Conservation (phyloP, 768 basidiomycete species). For the Daedaleopsis nitida region DNA sequence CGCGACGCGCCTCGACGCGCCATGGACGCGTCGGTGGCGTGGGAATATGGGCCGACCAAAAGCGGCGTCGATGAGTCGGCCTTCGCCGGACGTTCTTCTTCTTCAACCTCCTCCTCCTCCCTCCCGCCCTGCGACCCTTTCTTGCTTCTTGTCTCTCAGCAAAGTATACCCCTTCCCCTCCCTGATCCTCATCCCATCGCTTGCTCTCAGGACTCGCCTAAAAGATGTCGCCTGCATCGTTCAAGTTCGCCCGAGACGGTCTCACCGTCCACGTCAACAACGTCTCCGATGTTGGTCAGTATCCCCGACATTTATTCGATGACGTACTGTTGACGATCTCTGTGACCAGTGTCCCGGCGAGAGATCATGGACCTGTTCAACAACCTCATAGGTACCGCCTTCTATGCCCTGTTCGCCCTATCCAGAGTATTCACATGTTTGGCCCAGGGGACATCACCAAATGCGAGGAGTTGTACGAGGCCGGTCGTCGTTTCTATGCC, state of each 20-base stretch:
- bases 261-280: conserved; percentile 53
- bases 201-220: conserved; percentile 5
- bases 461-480: conserved; percentile 24
- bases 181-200: background rate
- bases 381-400: conserved; percentile 50
- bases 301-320: conserved; percentile 2
- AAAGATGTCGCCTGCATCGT: conserved; percentile 22
- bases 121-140: conserved; percentile 12
- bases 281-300: conserved; percentile 34
- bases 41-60: conserved; percentile 22
- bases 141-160: conserved; percentile 14
- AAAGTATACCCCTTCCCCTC: conserved; percentile 4
- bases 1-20: conserved; percentile 5
- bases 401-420: background rate
- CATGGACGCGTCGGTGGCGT: conserved; percentile 25
- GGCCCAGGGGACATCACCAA: conserved; percentile 52
- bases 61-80: conserved; percentile 14
- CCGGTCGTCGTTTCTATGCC: conserved; percentile 44
- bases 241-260: conserved; percentile 41
- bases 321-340: background rate
- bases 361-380: conserved; percentile 61
- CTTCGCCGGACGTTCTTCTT: conserved; percentile 25
- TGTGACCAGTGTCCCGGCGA: conserved; percentile 35
- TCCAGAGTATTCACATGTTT: background rate
- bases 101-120: conserved; percentile 14